phyloP scores from a whole-genome alignment of 2,329 filamentous ascomycete species.

The Hymenoscyphus repandus region DNA sequence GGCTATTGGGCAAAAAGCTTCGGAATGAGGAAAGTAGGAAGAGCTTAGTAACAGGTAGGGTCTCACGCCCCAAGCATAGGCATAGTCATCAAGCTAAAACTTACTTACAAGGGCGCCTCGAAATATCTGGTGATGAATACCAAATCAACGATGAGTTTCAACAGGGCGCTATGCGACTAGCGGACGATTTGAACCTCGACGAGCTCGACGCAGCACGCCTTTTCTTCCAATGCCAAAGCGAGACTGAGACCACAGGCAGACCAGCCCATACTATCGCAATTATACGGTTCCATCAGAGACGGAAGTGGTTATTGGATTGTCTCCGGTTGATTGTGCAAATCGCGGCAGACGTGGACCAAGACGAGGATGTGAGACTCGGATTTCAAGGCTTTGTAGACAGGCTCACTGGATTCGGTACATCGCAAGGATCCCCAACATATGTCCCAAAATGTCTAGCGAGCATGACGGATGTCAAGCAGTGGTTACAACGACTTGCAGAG shows the following conservation, averaged over 20 bases:
- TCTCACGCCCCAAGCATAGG: conserved; percentile 5
- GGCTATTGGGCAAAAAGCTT: conserved; percentile 67
- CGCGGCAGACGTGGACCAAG: conserved; percentile 23
- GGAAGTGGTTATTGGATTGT: conserved; percentile 77
- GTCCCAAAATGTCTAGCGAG: conserved; percentile 69
- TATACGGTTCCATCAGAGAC: conserved; percentile 81
- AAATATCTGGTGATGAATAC: conserved; percentile 67
- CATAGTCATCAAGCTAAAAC: conserved; percentile 15
- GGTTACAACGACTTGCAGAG: conserved; percentile 71
- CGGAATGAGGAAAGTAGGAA: conserved; percentile 73
- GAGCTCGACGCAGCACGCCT: conserved; percentile 78
- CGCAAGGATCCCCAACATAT: conserved; percentile 44
- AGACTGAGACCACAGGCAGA: conserved; percentile 63
- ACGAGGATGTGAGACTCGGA: conserved; percentile 43
- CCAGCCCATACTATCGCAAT: conserved; percentile 73
- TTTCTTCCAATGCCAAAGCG: conserved; percentile 67
- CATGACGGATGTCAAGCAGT: conserved; percentile 71
- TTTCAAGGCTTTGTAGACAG: conserved; percentile 49
- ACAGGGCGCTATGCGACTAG: conserved; percentile 72
- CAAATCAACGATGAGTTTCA: conserved; percentile 82
- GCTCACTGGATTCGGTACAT: conserved; percentile 39
- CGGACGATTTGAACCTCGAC: conserved; percentile 85
- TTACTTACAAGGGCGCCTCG: conserved; percentile 62
- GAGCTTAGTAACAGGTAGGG: conserved; percentile 60
- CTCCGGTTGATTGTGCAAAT: conserved; percentile 74